These are phyloP conservation scores for Fraxinus greggii DNA, from an alignment of 305 asterid species.

Conservation along the genomic window DNA sequence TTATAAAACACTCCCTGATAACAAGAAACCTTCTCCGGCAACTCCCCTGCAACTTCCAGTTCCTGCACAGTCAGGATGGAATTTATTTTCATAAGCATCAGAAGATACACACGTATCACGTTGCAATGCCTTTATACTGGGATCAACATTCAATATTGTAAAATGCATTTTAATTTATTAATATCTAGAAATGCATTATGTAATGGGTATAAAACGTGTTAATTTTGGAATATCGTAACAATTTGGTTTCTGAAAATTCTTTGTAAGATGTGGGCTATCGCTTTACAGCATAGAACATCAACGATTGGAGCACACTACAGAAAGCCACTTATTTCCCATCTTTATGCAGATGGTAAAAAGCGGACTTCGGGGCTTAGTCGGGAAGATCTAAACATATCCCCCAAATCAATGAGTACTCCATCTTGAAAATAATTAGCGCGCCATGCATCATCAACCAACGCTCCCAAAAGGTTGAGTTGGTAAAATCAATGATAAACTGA, in stretches of 20 bases:
- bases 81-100: background rate
- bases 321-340: background rate
- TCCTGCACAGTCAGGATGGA: conserved; percentile 48
- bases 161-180: background rate
- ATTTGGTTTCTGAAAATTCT: background rate
- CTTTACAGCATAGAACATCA: background rate
- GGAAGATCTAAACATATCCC: background rate
- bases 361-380: background rate
- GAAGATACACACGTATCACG: background rate
- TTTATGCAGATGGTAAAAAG: background rate
- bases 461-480: conserved; percentile 9
- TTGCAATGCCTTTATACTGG: background rate
- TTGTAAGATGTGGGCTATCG: background rate
- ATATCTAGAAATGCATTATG: background rate
- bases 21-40: conserved; percentile 68
- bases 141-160: background rate
- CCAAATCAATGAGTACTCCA: background rate
- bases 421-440: background rate
- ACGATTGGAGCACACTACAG: background rate
- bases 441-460: conserved; percentile 1
- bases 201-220: background rate
- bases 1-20: conserved; percentile 91
- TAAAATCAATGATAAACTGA: background rate
- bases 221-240: background rate
- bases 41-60: conserved; percentile 66